Evolutionary conservation across 1,284 basidiomycete species (phyloP), one percentile per base, ranked within the genome.

Genomic region (Ceratobasidium theobromae): DNA sequence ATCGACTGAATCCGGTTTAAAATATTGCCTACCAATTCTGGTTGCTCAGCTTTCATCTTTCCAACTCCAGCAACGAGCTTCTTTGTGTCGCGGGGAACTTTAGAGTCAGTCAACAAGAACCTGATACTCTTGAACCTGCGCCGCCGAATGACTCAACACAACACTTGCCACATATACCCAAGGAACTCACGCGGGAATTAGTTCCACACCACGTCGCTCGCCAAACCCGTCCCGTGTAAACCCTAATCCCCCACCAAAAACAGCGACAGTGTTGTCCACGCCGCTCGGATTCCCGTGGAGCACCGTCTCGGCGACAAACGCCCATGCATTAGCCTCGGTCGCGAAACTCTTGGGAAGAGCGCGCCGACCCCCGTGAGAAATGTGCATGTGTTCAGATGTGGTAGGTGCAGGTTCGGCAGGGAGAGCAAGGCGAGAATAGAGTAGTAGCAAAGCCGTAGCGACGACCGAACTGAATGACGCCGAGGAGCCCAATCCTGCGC

Each of bases 281-380:
- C 97, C 97, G 67, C 93, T 96, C 0, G 97, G 97, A 73, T 94
- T 99, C 2, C 97, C 97, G 75, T 99, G 97, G 57, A 98, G 80
- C 38, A 99, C 91, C 77, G 98, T 98, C 78, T 99, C 97, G 4
- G 90, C 85, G 53, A 98, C 79, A 78, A 98, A 99, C 18, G 97
- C 94, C 88, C 95, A 98, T 51, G 82, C 81, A 76, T 99, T 98
- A 70, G 95, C 86, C 70, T 88, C 81, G 70, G 93, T 86, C 3
- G 93, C 89, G 28, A 78, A 68, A 48, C 81, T 77, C 35, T 78
- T 75, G 5, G 85, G 78, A 70, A 91, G 81, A 35, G 86, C 85
- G 30, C 84, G 81, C 33, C 87, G 82, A 51, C 87, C 88, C 70
- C 82, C 77, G 69, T 87, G 84, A 2, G 86, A 84, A 58, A 88